phyloP scores from a whole-genome alignment of 176 grass and related monocot species.

The Echinochloa phyllopogon region DNA sequence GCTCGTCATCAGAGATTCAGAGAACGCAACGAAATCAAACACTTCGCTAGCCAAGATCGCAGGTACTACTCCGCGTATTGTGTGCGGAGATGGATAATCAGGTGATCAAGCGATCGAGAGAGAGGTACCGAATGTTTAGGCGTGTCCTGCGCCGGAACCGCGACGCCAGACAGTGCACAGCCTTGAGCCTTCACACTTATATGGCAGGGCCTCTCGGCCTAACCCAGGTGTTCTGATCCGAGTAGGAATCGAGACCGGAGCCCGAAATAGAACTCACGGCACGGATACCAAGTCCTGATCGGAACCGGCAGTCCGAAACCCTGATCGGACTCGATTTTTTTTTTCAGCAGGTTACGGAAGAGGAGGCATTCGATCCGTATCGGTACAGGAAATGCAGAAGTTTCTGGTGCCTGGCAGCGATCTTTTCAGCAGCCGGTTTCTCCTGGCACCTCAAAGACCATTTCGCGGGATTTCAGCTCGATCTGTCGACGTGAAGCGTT shows the following conservation, averaged over 20 bases:
- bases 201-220: not conserved
- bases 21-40: conserved; percentile 32
- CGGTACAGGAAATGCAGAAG: not conserved
- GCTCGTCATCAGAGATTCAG: not conserved
- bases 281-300: not conserved
- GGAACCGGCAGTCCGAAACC: not conserved
- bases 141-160: not conserved
- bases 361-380: not conserved
- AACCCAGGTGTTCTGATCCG: not conserved
- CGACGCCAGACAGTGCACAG: not conserved
- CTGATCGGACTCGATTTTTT: not conserved
- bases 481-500: conserved; percentile 43
- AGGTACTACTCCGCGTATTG: not conserved
- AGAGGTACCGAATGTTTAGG: not conserved
- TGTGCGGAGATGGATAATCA: not conserved
- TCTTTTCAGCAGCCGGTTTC: conserved; percentile 5
- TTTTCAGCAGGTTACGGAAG: not conserved
- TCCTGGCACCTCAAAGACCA: conserved; percentile 1
- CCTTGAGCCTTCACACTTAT: no score
- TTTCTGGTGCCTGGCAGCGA: not conserved
- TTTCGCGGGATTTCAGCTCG: not conserved
- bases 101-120: not conserved
- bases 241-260: not conserved
- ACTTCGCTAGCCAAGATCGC: not conserved
- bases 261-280: not conserved